A percentile compares a stretch with the other conserved stretches of the same genome.
Evolutionary conservation across 345 rosid species (phyloP).

Genomic region (Melaleuca alternifolia): DNA sequence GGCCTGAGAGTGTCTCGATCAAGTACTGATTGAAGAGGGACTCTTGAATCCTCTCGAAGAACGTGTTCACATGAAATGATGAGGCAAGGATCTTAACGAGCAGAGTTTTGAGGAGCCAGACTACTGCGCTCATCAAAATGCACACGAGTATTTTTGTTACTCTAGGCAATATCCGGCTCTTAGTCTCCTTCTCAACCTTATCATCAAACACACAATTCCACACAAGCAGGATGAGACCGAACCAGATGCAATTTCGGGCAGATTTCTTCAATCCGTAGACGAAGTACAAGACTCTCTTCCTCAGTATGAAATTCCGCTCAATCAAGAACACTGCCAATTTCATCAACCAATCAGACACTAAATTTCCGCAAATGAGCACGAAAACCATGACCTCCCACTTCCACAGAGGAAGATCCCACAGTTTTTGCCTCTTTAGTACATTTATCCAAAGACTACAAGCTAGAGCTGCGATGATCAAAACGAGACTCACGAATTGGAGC

Average conservation of each 20-base stretch:
- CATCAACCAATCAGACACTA: slow-evolving; percentile 30
- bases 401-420: slow-evolving; percentile 41
- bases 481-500: slow-evolving; percentile 21
- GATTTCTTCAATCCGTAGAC: slow-evolving; percentile 37
- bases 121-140: slow-evolving; percentile 22
- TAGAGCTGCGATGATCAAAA: slow-evolving; percentile 14
- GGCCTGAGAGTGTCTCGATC: slow-evolving; percentile 24
- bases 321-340: slow-evolving; percentile 22
- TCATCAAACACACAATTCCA: slow-evolving; percentile 20
- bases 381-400: slow-evolving; percentile 39
- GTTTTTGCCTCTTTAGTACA: slow-evolving; percentile 6
- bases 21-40: slow-evolving; percentile 37
- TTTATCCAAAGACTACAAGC: slow-evolving; percentile 19
- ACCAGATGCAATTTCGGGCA: slow-evolving; percentile 9
- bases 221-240: slow-evolving; percentile 23
- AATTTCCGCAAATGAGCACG: slow-evolving; percentile 27
- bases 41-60: slow-evolving; percentile 46
- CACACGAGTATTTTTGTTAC: slow-evolving; percentile 31
- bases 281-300: slow-evolving; percentile 40
- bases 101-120: slow-evolving; percentile 41
- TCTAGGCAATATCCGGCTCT: slow-evolving; percentile 21
- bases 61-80: slow-evolving; percentile 6
- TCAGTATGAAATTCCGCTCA: slow-evolving; percentile 25
- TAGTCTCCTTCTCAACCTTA: slow-evolving; percentile 14
- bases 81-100: slow-evolving; percentile 40